Evolutionary conservation across 2,329 filamentous ascomycete species (phyloP), one percentile per base, ranked within the genome.

Genomic region (Colletotrichum navitas): DNA sequence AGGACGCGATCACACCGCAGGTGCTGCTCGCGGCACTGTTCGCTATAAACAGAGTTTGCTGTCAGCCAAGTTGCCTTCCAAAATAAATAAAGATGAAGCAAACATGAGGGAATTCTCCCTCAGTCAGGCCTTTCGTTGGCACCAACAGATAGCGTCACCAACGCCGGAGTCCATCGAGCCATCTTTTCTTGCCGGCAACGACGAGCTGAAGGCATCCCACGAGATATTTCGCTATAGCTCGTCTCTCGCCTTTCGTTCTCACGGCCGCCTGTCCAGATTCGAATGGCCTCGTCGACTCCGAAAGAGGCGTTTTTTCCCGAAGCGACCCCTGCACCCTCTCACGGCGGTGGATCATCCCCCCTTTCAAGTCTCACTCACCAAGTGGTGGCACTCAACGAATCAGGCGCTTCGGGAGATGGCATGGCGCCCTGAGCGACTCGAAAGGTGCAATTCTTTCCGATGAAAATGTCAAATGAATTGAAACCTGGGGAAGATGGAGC

Each of bases 21-120:
- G 75, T 86, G 84, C 74, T 85, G 82, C 69, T 84, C 81, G 73
- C 84, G 83, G 76, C 84, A 86, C 58, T 82, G 84, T 75, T 83
- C 80, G 75, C 84, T 86, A 75, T 68, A 54, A 2, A 51, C 3
- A n/a, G 18, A 14, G 36, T 43, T 47, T 47, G 55, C 12, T 26
- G 65, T 70, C 54, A 72, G 69, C 66, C 24, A 24, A 8, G 24
- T 6, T 10, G 21, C 34, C 11, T 12, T 54, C n/a, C 34, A n/a
- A n/a, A n/a, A 47, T 12, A 24, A 12, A 47, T 45, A 5, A 24
- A 47, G n/a, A 45, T 45, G 43, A 8, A 45, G 24, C 34, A 18
- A 32, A 34, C 16, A 29, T 39, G 24, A n/a, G 41, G 4, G 29
- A 45, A 26, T 12, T 34, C 11, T 16, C 18, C 11, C 51, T 45